These are phyloP conservation scores for Mayamaea pseudoterrestris DNA, from an alignment of 108 stramenopile species.

Conservation along the genomic window DNA sequence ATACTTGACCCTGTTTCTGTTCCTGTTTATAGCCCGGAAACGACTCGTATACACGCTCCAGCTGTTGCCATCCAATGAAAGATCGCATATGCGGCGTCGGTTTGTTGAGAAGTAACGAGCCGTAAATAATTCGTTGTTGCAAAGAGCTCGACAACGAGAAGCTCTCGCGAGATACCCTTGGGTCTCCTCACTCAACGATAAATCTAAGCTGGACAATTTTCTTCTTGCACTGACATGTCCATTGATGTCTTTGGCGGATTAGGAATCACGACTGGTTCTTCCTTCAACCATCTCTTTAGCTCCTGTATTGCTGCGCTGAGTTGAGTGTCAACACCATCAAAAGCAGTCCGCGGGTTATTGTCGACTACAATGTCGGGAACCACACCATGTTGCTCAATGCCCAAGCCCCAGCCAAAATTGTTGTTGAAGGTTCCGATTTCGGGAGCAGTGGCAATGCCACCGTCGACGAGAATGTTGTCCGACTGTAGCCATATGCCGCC, in stretches of 20 bases:
- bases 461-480: conserved; percentile 62
- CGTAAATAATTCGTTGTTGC: too few relatives aligned
- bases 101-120: too few relatives aligned
- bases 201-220: too few relatives aligned
- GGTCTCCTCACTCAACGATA: too few relatives aligned
- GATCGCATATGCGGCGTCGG: too few relatives aligned
- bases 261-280: conserved; percentile 39
- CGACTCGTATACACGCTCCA: too few relatives aligned
- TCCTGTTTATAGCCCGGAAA: too few relatives aligned
- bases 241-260: conserved; percentile 14
- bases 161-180: too few relatives aligned
- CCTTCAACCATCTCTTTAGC: conserved; percentile 37
- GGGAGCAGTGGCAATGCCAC: conserved; percentile 54
- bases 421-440: conserved; percentile 61
- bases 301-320: conserved; percentile 48
- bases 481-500: conserved; percentile 64
- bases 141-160: too few relatives aligned
- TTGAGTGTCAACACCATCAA: conserved; percentile 39
- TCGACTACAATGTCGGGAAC: conserved; percentile 62
- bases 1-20: too few relatives aligned
- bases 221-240: conserved; percentile 20
- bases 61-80: too few relatives aligned
- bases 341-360: conserved; percentile 51
- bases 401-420: conserved; percentile 52
- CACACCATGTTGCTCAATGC: conserved; percentile 58